phyloP scores from a whole-genome alignment of 768 basidiomycete species.

The Amanita fuliginea region DNA sequence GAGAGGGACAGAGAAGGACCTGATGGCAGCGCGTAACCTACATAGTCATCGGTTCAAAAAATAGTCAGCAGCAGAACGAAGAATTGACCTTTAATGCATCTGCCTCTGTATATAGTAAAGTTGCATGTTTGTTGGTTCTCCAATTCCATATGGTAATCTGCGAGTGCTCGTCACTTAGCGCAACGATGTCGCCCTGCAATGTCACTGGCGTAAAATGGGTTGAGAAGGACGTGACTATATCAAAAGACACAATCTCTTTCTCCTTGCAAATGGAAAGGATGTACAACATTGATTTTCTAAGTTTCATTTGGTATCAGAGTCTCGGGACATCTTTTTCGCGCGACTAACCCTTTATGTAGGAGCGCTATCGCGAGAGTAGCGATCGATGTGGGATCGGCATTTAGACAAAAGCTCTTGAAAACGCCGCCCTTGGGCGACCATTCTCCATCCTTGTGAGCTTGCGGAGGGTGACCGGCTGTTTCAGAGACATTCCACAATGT shows the following conservation, averaged over 20 bases:
- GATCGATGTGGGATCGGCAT: conserved; percentile 30
- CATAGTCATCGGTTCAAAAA: conserved; percentile 3
- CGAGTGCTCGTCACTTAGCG: conserved; percentile 39
- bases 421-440: conserved; percentile 47
- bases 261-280: conserved; percentile 17
- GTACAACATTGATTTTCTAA: conserved; percentile 22
- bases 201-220: conserved; percentile 35
- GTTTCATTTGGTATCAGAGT: conserved; percentile 10
- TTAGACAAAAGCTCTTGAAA: conserved; percentile 41
- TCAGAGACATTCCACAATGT: conserved; percentile 37
- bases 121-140: conserved; percentile 33
- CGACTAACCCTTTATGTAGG: conserved; percentile 32
- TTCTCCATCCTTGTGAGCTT: conserved; percentile 23
- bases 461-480: conserved; percentile 8
- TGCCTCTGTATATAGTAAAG: conserved; percentile 28
- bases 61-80: background rate
- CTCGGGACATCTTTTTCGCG: conserved; percentile 4
- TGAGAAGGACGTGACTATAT: conserved; percentile 21
- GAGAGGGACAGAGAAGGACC: conserved; percentile 28
- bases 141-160: conserved; percentile 48
- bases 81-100: conserved; percentile 19
- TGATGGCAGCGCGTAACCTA: conserved; percentile 29
- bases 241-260: conserved; percentile 15
- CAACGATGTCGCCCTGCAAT: conserved; percentile 40
- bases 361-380: conserved; percentile 42